Conservation (phyloP, 352 stramenopile genomes). For the Globisporangium paddicum region DNA sequence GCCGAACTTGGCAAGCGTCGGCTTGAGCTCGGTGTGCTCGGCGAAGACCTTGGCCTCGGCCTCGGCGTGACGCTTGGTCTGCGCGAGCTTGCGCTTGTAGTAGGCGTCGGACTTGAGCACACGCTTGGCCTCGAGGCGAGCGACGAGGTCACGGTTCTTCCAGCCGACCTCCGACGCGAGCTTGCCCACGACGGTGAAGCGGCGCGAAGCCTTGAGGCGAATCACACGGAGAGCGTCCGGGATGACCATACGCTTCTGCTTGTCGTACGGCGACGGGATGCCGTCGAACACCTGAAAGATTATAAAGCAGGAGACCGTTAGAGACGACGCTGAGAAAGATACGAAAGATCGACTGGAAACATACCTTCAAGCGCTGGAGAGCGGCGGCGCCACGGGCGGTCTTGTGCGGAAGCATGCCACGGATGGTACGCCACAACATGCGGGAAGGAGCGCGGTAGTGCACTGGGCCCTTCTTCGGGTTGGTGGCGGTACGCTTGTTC, state of each 20-base stretch:
- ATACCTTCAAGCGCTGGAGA: slow-evolving; percentile 93
- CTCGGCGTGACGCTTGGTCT: slow-evolving; percentile 87
- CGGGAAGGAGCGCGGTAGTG: slow-evolving; percentile 97
- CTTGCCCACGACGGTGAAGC: slow-evolving; percentile 95
- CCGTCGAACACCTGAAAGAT: slow-evolving; percentile 93
- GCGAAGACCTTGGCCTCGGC: slow-evolving; percentile 88
- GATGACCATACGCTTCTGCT: slow-evolving; percentile 99
- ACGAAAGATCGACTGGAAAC: not conserved
- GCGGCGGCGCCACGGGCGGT: slow-evolving; percentile 94
- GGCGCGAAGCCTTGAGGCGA: slow-evolving; percentile 92
- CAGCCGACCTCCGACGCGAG: slow-evolving; percentile 96
- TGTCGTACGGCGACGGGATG: slow-evolving; percentile 98
- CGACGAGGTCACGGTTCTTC: slow-evolving; percentile 95
- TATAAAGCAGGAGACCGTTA: not conserved
- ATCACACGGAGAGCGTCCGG: slow-evolving; percentile 94
- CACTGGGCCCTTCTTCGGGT: slow-evolving; percentile 96
- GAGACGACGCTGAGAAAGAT: not conserved
- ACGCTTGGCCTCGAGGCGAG: slow-evolving; percentile 92
- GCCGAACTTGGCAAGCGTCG: slow-evolving; percentile 76
- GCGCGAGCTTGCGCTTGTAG: slow-evolving; percentile 96
- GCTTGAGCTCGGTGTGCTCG: slow-evolving; percentile 84
- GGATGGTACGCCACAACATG: slow-evolving; percentile 92
- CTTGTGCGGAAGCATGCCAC: slow-evolving; percentile 99
- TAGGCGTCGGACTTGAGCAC: slow-evolving; percentile 95
- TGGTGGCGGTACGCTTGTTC: slow-evolving; percentile 98